Evolutionary conservation across 1,284 basidiomycete species (phyloP).

Genomic region (Kwoniella shivajii): DNA sequence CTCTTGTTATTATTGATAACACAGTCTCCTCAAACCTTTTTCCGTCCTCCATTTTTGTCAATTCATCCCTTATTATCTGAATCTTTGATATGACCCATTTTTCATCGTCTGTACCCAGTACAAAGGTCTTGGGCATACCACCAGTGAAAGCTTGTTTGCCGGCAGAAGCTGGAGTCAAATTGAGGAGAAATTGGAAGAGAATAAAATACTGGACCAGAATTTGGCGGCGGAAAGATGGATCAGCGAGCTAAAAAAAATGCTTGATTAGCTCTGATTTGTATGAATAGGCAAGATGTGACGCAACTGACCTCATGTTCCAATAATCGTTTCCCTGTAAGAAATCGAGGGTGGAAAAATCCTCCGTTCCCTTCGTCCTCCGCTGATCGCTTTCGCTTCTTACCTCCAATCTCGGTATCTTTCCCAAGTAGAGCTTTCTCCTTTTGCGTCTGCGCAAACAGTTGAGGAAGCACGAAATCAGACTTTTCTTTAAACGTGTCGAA

Average conservation of each 20-base stretch:
- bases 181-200: constrained; percentile 51
- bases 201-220: constrained; percentile 53
- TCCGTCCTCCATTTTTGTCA: constrained; percentile 43
- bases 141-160: constrained; percentile 48
- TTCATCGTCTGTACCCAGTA: constrained; percentile 37
- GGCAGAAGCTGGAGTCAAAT: constrained; percentile 40
- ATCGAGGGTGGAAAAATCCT: constrained; percentile 48
- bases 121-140: constrained; percentile 49
- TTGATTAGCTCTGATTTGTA: not conserved
- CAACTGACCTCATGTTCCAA: constrained; percentile 46
- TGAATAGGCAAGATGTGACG: not conserved
- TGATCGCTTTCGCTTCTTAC: constrained; percentile 35
- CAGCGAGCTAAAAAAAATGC: constrained; percentile 31
- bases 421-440: constrained; percentile 39
- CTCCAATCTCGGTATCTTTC: constrained; percentile 25
- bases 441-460: constrained; percentile 43
- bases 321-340: constrained; percentile 45
- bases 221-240: constrained; percentile 51
- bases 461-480: constrained; percentile 44
- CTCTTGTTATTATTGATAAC: constrained; percentile 40
- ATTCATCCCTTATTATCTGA: constrained; percentile 35
- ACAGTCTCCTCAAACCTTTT: constrained; percentile 40
- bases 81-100: constrained; percentile 39
- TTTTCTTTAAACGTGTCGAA: constrained; percentile 44
- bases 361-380: constrained; percentile 20